Conservation (phyloP, 805 yeast species). For the Wickerhamiella sorbophila region DNA sequence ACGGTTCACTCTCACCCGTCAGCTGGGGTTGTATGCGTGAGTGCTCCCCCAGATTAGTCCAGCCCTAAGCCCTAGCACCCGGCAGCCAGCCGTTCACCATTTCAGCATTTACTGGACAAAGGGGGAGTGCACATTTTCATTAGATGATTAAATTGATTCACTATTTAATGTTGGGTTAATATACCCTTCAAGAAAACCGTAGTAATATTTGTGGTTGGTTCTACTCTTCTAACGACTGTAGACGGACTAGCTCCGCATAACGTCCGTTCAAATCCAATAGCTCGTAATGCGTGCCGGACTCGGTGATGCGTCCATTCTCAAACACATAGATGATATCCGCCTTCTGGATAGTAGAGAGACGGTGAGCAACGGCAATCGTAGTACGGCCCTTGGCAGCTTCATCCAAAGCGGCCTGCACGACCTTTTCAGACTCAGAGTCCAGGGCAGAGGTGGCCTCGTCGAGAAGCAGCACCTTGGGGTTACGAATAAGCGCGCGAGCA, state of each 20-base stretch:
- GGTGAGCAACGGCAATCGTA: conserved; percentile 73
- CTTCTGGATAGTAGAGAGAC: conserved; percentile 53
- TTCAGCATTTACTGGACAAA: too few species aligned
- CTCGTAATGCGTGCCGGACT: conserved; percentile 40
- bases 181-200: too few species aligned
- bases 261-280: conserved; percentile 29
- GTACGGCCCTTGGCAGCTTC: conserved; percentile 60
- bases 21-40: too few species aligned
- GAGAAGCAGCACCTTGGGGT: conserved; percentile 46
- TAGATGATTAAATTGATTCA: too few species aligned
- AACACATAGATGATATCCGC: conserved; percentile 51
- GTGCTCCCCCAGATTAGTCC: too few species aligned
- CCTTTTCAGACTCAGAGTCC: conserved; percentile 58
- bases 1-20: background rate
- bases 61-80: conserved; percentile 3
- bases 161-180: too few species aligned
- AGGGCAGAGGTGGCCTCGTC: conserved; percentile 61
- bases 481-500: conserved; percentile 56
- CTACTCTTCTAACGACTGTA: conserved; percentile 26
- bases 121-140: too few species aligned
- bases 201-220: too few species aligned
- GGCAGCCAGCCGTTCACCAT: too few species aligned
- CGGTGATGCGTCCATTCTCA: conserved; percentile 46
- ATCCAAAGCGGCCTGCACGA: conserved; percentile 57
- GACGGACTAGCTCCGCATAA: conserved; percentile 28